Evolutionary conservation across 176 grass and related monocot species (phyloP), one percentile per base, ranked within the genome.

Genomic region (Raddia distichophylla): DNA sequence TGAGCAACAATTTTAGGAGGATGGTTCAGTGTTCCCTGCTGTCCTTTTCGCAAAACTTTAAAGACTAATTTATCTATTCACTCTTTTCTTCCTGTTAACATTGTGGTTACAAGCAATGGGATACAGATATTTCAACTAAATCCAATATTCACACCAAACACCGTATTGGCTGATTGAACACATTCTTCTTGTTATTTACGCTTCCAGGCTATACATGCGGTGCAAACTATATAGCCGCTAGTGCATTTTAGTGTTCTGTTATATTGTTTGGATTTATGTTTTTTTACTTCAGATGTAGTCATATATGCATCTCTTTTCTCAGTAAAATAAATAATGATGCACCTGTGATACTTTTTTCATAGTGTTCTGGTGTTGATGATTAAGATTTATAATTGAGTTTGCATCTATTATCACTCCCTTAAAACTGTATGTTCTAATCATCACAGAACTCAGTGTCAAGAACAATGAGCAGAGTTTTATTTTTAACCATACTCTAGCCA

Each of bases 401-500:
- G 33, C 48, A 50, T 61, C 5, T 54, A 47, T 69, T 11, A 42
- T 2, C 44, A 54, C 6, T 54, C 19, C 16, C 2, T 54, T n/a
- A 75, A 61, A 84, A 69, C 64, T 27, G 56, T 45, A n/a, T 74
- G 34, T 71, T 83, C 57, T 74, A 54, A 64, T 91, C 45, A 83
- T 86, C 58, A 76, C 86, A 94, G 95, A 86, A 91, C 69, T 74
- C 50, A 60, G 57, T 73, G 40, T 88, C 42, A 78, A 77, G 78
- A 81, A 75, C 33, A 71, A 65, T 72, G 82, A 81, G 44, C 58
- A 86, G 48, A 51, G 3, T 43, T 49, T 82, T 85, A 77, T 80
- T 77, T 98, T 92, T 50, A 94, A 98, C 57, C 69, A 94, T 69
- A 94, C 95, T 47, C 78, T 94, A 35, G 92, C 95, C 44, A 90